Evolutionary conservation across 345 rosid genomes (phyloP).

Genomic region (Bretschneidera sinensis): DNA sequence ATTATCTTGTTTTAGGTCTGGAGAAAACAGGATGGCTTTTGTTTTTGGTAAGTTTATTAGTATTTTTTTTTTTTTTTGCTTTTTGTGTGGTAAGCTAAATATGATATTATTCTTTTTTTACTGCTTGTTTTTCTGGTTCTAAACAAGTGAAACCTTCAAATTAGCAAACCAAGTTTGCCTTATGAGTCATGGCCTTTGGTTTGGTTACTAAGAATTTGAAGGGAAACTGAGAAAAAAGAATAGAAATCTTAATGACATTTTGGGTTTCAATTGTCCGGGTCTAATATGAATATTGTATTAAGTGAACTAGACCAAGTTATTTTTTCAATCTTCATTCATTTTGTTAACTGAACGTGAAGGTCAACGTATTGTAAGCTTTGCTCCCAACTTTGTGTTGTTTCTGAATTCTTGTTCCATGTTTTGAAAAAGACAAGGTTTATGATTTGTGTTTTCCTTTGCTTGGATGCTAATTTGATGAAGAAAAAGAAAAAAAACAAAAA

Average conservation of each 20-base stretch:
- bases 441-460: too few relatives aligned
- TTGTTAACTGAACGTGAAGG: neutral
- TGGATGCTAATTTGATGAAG: too few relatives aligned
- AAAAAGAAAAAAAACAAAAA: too few relatives aligned
- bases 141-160: neutral
- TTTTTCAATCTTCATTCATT: too few relatives aligned
- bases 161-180: neutral
- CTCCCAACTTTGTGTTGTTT: too few relatives aligned
- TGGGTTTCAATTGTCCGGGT: neutral
- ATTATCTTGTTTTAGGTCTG: neutral
- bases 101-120: too few relatives aligned
- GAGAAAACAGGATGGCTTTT: neutral
- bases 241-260: neutral
- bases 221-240: neutral
- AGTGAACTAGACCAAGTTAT: neutral
- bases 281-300: neutral
- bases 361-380: too few relatives aligned
- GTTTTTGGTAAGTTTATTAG: too few relatives aligned
- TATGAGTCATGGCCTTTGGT: neutral
- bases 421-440: too few relatives aligned
- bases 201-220: neutral
- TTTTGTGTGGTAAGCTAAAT: too few relatives aligned
- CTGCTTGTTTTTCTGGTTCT: neutral
- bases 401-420: too few relatives aligned
- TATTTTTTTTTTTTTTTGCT: too few relatives aligned